Evolutionary conservation across 345 rosid species (phyloP), one percentile per base, ranked within the genome.

Genomic region (Cardiospermum halicacabum): DNA sequence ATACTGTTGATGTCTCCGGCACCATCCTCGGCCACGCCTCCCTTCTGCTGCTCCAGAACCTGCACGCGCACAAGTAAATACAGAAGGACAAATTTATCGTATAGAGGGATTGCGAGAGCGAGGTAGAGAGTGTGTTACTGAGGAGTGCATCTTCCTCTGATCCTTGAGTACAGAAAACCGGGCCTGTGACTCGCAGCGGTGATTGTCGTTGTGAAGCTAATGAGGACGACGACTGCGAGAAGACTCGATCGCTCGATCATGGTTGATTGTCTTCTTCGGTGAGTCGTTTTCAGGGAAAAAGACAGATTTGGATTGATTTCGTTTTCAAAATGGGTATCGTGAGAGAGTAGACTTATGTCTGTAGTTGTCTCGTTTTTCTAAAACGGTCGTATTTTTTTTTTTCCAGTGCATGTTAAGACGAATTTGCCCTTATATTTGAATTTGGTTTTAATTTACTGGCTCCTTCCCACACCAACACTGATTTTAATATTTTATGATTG

Each of bases 1-100:
- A 80, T 24, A 93, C 87, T 56, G 97, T 82, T 7, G 97, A 85
- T 54, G 80, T 75, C 65, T 78, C 81, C 2, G 96, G 96, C 36
- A 93, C 87, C 96, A 86, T 89, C 80, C 85, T 86, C 4, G 98
- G 97, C 97, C 97, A 89, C 56, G 78, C 79, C 73, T 88, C 96
- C 43, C 77, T 81, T 77, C 73, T 66, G 76, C 89, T 83, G 78
- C 89, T 86, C 98, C 98, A 93, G 76, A 76, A 89, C 87, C 97
- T 91, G 72, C 3, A 40, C 10, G 8, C 1, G 11, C 6, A 2
- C 2, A 49, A n/a, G 7, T 42, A 5, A 32, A 34, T 4, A 5
- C 39, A 34, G 9, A 7, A 4, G 10, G 10, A 34, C 39, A 5
- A 34, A 34, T 34, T 34, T 5, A 34, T 5, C 39, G 37, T 4